Base-by-base conservation (phyloP, 345 rosid genomes). In the Draba incana region DNA sequence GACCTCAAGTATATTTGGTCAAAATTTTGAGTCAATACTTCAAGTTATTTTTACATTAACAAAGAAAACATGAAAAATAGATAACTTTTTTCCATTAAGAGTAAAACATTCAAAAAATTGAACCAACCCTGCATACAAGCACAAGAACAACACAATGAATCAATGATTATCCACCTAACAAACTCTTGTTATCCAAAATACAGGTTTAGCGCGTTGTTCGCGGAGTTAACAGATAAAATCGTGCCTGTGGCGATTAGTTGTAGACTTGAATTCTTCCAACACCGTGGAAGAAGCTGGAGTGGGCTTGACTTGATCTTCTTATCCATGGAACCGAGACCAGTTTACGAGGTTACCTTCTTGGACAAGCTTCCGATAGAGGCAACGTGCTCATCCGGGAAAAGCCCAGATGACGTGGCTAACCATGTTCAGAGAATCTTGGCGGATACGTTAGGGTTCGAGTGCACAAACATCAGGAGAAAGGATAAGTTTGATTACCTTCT, bases 311-410 rank as follows among this genome's bases (percentile, higher is more conserved):
- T 90, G 1, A 81, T 89, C 63, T 92, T 83, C 80, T 89, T 92
- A 79, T 86, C 82, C 62, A 92, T 89, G 98, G 87, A 89, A 81
- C 98, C 94, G 2, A 84, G 89, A 53, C 96, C 95, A 0, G 86
- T 83, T 2, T 92, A 89, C 24, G 92, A 89, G 68, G 86, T 89
- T 10, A 87, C 84, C 4, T 87, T 92, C 71, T 70, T 89, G 78
- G 86, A 81, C 60, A 86, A 86, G 78, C 71, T 92, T 67, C 90
- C 89, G 0, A 1, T 24, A 11, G 92, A 87, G 62, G 71, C 84
- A 4, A 89, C 94, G 0, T 87, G 89, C 24, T 31, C 81, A 2
- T 68, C 80, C 0, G 90, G 94, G 41, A 89, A 89, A 78, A 77
- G 92, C 2, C 85, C 96, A 54, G 89, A 85, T 16, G 98, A 84